These are phyloP conservation scores for Colletotrichum sp. DNA, from an alignment of 2,329 filamentous ascomycete genomes.

Conservation along the genomic window DNA sequence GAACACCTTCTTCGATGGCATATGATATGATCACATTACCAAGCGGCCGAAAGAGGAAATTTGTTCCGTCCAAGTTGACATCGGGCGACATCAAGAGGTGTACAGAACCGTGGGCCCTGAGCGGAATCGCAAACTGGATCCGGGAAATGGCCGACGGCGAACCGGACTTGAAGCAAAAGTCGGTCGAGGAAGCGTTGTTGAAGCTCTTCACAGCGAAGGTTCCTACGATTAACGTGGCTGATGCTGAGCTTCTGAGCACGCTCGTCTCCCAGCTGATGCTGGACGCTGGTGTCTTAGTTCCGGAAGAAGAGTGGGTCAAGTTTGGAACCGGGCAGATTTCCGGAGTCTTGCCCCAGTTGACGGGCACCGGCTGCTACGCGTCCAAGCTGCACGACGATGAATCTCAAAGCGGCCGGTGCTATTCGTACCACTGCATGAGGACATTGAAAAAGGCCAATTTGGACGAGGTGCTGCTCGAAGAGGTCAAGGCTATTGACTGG, in stretches of 20 bases:
- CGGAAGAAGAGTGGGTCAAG: slow-evolving; percentile 98
- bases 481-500: slow-evolving; percentile 82
- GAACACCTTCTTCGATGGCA: slow-evolving; percentile 59
- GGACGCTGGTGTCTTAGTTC: slow-evolving; percentile 75
- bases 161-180: slow-evolving; percentile 82
- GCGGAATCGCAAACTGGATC: slow-evolving; percentile 86
- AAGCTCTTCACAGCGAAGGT: slow-evolving; percentile 93
- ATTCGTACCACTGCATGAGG: slow-evolving; percentile 91
- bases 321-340: slow-evolving; percentile 82
- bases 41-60: slow-evolving; percentile 79
- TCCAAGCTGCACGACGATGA: slow-evolving; percentile 78
- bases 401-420: slow-evolving; percentile 75
- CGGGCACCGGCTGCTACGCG: slow-evolving; percentile 89
- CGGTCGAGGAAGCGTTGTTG: slow-evolving; percentile 86
- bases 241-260: slow-evolving; percentile 85
- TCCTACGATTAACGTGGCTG: slow-evolving; percentile 97
- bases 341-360: slow-evolving; percentile 92
- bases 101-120: slow-evolving; percentile 89
- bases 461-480: slow-evolving; percentile 72
- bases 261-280: slow-evolving; percentile 84
- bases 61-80: slow-evolving; percentile 84
- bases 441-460: slow-evolving; percentile 95
- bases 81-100: slow-evolving; percentile 84
- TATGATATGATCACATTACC: slow-evolving; percentile 88
- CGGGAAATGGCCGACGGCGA: slow-evolving; percentile 90